A percentile compares a stretch with the other conserved stretches of the same genome.
Evolutionary conservation across 225 moss, liverwort and hornwort genomes (phyloP).

Genomic region (Pleurozium schreberi): DNA sequence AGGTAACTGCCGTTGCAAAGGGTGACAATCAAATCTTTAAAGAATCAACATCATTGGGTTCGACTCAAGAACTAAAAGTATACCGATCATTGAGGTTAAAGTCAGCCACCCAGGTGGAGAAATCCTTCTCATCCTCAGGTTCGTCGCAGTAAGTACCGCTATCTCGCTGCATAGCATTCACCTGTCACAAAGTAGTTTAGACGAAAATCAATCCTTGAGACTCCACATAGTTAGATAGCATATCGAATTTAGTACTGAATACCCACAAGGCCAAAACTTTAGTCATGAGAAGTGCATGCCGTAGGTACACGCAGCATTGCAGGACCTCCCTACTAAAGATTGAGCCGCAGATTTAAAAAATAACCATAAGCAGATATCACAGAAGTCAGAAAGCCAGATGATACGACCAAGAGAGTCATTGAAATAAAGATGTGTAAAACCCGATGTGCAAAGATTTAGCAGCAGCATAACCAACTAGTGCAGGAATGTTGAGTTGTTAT

Average conservation of each 20-base stretch:
- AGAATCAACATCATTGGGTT: background rate
- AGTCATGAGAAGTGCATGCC: background rate
- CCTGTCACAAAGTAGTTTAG: conserved; percentile 14
- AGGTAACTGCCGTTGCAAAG: background rate
- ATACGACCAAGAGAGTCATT: background rate
- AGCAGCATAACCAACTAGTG: background rate
- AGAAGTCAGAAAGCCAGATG: background rate
- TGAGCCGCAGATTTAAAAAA: background rate
- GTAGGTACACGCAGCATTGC: background rate
- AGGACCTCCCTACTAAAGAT: background rate
- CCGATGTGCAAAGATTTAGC: background rate
- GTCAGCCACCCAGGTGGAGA: conserved; percentile 47
- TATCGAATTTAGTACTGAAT: background rate
- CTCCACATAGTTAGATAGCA: background rate
- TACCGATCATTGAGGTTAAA: conserved; percentile 66
- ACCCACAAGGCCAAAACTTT: background rate
- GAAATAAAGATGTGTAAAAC: background rate
- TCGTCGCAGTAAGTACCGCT: conserved; percentile 91
- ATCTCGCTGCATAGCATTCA: conserved; percentile 92
- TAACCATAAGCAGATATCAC: background rate
- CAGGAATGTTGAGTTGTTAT: background rate
- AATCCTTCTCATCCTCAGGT: conserved; percentile 82
- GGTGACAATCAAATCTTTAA: background rate
- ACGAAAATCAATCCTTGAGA: background rate
- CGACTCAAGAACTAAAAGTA: background rate